Evolutionary conservation across 2,329 filamentous ascomycete species (phyloP), one percentile per base, ranked within the genome.

Genomic region (Aspergillus caelatus): DNA sequence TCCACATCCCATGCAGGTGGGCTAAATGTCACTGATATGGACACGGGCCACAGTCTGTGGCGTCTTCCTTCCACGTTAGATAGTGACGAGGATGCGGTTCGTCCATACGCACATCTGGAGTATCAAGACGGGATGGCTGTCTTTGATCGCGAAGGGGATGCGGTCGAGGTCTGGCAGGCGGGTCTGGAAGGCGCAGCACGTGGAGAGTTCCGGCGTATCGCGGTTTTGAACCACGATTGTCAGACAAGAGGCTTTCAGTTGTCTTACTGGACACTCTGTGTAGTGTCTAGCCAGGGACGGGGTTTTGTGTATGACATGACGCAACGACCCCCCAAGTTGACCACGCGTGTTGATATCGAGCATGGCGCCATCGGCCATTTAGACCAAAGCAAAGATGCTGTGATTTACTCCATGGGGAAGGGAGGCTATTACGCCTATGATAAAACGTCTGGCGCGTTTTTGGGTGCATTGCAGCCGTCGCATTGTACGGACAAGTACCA

Each of bases 261-360:
- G 21, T 79, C 77, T 1, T 77, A 77, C 63, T 71, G 75, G 63
- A 81, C 78, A 0, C 75, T 83, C 2, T 82, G 81, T 60, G 81
- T 83, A 9, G 81, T 82, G 0, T 82, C 81, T 0, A 79, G 72
- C 16, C 66, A 82, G 60, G 80, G 79, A 3, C 71, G 77, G 36
- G 81, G 79, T 1, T 83, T 81, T 66, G 79, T 83, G 1, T 83
- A 82, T 63, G 79, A 82, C 60, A 75, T 82, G 74, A 71, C 68
- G 30, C 65, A 75, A 34, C 71, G 72, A 2, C 74, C 76, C 11
- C 79, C 79, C 0, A 65, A 39, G 8, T 64, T 78, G 62, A 74
- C 65, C 7, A 80, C 72, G 1, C 71, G 74, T 11, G 60, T 83
- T 34, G 65, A 72, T 5, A 82, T 83, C 26, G 77, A 78, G 52